These are phyloP conservation scores for Penicillium pancosmium DNA, from an alignment of 495 filamentous ascomycete genomes.

Conservation along the genomic window DNA sequence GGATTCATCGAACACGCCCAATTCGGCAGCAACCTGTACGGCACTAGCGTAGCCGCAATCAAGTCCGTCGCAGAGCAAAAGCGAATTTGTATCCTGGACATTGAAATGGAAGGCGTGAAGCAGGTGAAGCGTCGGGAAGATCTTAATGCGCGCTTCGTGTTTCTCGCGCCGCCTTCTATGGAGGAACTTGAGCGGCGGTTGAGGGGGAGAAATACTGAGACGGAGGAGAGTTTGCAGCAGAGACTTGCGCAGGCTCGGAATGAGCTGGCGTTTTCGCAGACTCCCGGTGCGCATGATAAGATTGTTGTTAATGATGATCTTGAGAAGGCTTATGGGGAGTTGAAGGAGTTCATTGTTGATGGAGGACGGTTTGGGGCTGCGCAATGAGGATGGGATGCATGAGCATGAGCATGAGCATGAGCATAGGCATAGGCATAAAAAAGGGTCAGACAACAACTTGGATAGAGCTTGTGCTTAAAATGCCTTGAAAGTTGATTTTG, in stretches of 20 bases:
- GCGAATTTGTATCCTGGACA: conserved; percentile 61
- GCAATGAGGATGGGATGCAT: neutral
- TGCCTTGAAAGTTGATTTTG: too few species aligned
- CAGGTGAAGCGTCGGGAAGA: conserved; percentile 75
- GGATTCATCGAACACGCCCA: conserved; percentile 89
- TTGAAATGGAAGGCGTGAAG: conserved; percentile 98
- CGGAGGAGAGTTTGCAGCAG: conserved; percentile 73
- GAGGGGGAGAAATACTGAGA: conserved; percentile 82
- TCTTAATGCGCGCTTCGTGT: conserved; percentile 80
- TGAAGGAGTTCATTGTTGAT: conserved; percentile 67
- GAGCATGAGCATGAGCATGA: too few species aligned
- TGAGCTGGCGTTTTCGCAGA: conserved; percentile 80
- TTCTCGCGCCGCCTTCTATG: conserved; percentile 78
- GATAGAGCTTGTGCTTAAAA: too few species aligned
- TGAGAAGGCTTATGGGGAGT: conserved; percentile 77
- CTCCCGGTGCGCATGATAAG: conserved; percentile 73
- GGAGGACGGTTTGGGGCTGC: conserved; percentile 43
- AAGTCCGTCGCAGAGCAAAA: conserved; percentile 66
- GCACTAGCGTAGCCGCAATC: conserved; percentile 77
- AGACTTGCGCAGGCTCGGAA: conserved; percentile 75
- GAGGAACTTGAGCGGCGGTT: conserved; percentile 76
- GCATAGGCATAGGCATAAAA: too few species aligned
- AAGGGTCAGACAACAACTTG: too few species aligned
- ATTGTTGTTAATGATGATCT: conserved; percentile 90
- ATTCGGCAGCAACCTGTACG: conserved; percentile 88